These are phyloP conservation scores for Plasmodium berghei DNA, from an alignment of 169 alveolate species.

Conservation along the genomic window DNA sequence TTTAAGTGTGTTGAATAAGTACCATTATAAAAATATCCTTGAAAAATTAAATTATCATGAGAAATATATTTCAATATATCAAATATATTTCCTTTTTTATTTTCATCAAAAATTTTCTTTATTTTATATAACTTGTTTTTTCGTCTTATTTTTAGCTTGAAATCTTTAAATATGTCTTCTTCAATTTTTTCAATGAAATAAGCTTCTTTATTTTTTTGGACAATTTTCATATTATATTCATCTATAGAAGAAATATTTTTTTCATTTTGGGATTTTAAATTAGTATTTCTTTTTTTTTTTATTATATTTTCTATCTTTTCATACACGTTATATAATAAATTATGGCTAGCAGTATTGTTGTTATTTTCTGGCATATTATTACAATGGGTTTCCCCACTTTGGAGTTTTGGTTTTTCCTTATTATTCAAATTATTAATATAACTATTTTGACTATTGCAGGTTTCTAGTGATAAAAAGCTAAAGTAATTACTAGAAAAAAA, in stretches of 20 bases:
- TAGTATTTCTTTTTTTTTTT: not conserved
- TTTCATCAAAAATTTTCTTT: slow-evolving; percentile 29
- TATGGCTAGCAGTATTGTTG: not conserved
- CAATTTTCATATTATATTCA: not conserved
- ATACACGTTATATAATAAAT: slow-evolving; percentile 9
- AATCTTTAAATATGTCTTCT: slow-evolving; percentile 27
- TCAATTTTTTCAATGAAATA: slow-evolving; percentile 22
- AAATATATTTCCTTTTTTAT: slow-evolving; percentile 34
- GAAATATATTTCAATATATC: slow-evolving; percentile 41
- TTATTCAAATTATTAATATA: not conserved
- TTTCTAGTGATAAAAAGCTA: slow-evolving; percentile 9
- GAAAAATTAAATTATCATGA: slow-evolving; percentile 33
- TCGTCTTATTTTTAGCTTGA: slow-evolving; percentile 23
- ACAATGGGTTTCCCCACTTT: not conserved
- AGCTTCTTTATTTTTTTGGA: not conserved
- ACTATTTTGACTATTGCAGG: not conserved
- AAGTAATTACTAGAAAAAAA: not conserved
- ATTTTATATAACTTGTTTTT: slow-evolving; percentile 33
- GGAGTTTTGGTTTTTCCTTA: not conserved
- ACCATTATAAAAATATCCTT: slow-evolving; percentile 48
- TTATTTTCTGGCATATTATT: not conserved
- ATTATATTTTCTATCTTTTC: slow-evolving; percentile 28
- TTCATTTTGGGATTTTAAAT: not conserved
- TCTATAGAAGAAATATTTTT: not conserved
- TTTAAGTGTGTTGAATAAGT: slow-evolving; percentile 12